A percentile compares a stretch with the other conserved stretches of the same genome.
Conservation (phyloP, 441 rosid species). For the Populus hybrid region DNA sequence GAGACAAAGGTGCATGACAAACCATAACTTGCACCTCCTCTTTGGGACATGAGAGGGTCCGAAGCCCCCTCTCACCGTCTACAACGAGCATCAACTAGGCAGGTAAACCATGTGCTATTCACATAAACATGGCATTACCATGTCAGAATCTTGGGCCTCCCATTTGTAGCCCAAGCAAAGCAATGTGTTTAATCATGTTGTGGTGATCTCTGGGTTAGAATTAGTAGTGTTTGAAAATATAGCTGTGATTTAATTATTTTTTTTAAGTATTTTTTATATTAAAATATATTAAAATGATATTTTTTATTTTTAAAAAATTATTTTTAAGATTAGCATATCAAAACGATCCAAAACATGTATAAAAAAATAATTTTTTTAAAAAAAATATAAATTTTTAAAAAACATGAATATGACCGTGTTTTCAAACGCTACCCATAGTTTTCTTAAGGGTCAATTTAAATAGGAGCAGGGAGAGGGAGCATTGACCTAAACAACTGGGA, state of each 20-base stretch:
- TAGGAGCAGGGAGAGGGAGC: background rate
- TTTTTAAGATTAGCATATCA: too few relatives aligned
- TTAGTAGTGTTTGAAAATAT: too few relatives aligned
- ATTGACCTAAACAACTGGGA: slow-evolving; percentile 5
- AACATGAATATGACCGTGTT: too few relatives aligned
- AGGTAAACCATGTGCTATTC: slow-evolving; percentile 28
- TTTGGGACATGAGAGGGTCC: slow-evolving; percentile 14
- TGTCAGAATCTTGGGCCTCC: background rate
- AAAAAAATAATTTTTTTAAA: too few relatives aligned
- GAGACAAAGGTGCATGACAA: slow-evolving; percentile 53
- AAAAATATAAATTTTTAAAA: too few relatives aligned
- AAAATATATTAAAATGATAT: too few relatives aligned
- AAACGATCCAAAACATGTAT: too few relatives aligned
- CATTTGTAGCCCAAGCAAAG: background rate
- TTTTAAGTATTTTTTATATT: too few relatives aligned
- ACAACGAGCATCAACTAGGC: slow-evolving; percentile 22
- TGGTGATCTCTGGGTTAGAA: background rate
- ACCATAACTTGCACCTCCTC: slow-evolving; percentile 28
- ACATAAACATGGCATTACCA: slow-evolving; percentile 1
- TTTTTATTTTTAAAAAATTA: too few relatives aligned
- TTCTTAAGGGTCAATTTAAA: slow-evolving; percentile 13
- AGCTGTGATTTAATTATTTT: too few relatives aligned
- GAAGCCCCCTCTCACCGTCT: slow-evolving; percentile 13
- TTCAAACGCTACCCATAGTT: background rate
- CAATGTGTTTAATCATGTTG: background rate